Evolutionary conservation across 768 basidiomycete species (phyloP).

Genomic region (Xerocomus brunneocitrinus): DNA sequence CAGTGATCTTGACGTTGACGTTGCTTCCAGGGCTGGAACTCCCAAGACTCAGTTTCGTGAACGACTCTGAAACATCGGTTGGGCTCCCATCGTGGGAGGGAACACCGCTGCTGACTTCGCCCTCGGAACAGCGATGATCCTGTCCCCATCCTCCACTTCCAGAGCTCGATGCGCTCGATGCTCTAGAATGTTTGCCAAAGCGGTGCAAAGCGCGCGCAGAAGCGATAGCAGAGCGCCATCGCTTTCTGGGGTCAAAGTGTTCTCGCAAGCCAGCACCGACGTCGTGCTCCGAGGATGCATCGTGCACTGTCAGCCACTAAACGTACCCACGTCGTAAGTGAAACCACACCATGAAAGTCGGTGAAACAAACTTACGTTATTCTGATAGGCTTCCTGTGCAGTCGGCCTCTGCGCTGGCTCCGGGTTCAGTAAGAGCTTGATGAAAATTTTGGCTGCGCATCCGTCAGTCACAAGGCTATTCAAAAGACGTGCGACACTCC

Average conservation of each 20-base stretch:
- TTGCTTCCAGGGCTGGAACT: conserved; percentile 36
- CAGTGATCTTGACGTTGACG: conserved; percentile 38
- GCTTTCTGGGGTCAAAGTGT: conserved; percentile 72
- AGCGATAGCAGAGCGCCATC: conserved; percentile 69
- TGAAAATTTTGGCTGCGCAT: conserved; percentile 75
- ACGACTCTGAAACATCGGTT: conserved; percentile 17
- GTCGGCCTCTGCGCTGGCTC: conserved; percentile 71
- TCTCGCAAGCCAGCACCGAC: conserved; percentile 68
- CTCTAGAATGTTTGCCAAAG: conserved; percentile 25
- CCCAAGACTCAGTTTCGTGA: conserved; percentile 28
- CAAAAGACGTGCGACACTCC: conserved; percentile 3
- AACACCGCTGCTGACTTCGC: conserved; percentile 31
- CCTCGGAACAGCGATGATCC: conserved; percentile 24
- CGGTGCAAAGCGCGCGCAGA: conserved; percentile 40
- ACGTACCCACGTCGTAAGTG: neutral
- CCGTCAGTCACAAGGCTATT: neutral
- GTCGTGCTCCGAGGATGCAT: conserved; percentile 68
- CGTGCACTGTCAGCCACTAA: conserved; percentile 72
- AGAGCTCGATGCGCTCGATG: conserved; percentile 25
- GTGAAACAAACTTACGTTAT: conserved; percentile 47
- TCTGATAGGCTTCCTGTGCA: conserved; percentile 61
- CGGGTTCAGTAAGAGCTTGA: conserved; percentile 62
- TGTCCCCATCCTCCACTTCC: conserved; percentile 37
- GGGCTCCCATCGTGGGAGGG: conserved; percentile 31
- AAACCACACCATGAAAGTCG: neutral